Base-by-base conservation (phyloP, 2,329 filamentous ascomycete genomes). In the Aspergillus phoenicis region DNA sequence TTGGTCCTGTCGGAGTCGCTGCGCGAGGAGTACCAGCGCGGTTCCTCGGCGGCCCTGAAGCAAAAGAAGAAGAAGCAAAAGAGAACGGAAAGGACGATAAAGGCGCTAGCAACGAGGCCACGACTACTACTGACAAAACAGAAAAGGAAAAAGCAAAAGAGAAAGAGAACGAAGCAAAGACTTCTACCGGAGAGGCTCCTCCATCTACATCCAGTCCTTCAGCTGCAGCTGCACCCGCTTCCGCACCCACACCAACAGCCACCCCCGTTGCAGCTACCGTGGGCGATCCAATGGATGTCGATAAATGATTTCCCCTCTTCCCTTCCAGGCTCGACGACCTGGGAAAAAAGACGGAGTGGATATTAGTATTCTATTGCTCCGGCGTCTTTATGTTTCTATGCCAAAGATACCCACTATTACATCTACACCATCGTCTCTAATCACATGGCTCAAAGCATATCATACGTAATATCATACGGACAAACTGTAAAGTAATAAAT, bases 11-110 rank as follows among this genome's bases (percentile, higher is more conserved):
- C 5, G 66, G 83, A 80, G 65, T 81, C 80, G 73, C 80, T 77
- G 86, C 91, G 0, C 91, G 82, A 41, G 93, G 93, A 6, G 93
- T 97, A 24, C 94, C 93, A 0, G 87, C 87, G 60, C 85, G 91
- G 55, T 98, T 97, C 73, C 71, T 80, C 60, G 61, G 67, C 36
- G 66, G 66, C 28, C 51, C 62, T 8, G 57, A 65, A 15, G 63
- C 57, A 61, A 66, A 57, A 24, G 62, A 64, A 30, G 63, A 62
- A 30, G 63, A 62, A 51, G 56, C 48, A 41, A 62, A 65, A 45
- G 61, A 60, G 45, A 55, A 54, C 41, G 52, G 63, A 15, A 57
- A 62, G 47, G 60, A 56, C 30, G 48, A 48, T 8, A 51, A 39
- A 33, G 47, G 20, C 33, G 61, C 48, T 17, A 28, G 57, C 28